phyloP scores from a whole-genome alignment of 257 asterid species.

The Solanum tarijense region DNA sequence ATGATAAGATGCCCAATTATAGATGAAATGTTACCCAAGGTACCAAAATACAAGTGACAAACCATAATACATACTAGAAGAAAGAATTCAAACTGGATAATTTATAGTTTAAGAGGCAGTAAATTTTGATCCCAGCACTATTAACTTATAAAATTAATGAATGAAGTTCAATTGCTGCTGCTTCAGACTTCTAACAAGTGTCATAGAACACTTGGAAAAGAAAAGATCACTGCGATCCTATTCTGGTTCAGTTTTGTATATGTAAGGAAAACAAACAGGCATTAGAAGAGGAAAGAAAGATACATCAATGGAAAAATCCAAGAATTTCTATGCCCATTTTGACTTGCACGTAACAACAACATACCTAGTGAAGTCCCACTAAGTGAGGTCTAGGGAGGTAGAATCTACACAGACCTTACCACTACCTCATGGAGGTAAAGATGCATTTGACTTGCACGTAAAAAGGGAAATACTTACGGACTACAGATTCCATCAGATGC shows the following conservation, averaged over 20 bases:
- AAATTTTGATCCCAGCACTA: neutral
- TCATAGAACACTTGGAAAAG: neutral
- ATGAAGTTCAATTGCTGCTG: neutral
- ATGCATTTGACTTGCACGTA: neutral
- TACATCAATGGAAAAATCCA: neutral
- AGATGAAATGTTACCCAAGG: neutral
- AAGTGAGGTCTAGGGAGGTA: neutral
- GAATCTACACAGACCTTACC: neutral
- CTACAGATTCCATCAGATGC: conserved; percentile 35
- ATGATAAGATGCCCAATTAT: neutral
- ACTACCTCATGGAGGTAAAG: neutral
- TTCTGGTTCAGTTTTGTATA: neutral
- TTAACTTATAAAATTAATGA: neutral
- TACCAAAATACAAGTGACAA: neutral
- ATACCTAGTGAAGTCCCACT: neutral
- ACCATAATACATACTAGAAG: neutral
- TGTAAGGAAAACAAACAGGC: neutral
- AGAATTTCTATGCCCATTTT: neutral
- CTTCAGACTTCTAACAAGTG: neutral
- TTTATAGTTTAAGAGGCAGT: neutral
- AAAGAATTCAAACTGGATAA: neutral
- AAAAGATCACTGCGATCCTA: neutral
- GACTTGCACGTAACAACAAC: neutral
- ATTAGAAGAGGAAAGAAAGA: neutral
- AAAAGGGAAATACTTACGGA: conserved; percentile 31